These are phyloP conservation scores for Arachis hypogaea DNA, from an alignment of 306 rosid genomes.

Conservation along the genomic window DNA sequence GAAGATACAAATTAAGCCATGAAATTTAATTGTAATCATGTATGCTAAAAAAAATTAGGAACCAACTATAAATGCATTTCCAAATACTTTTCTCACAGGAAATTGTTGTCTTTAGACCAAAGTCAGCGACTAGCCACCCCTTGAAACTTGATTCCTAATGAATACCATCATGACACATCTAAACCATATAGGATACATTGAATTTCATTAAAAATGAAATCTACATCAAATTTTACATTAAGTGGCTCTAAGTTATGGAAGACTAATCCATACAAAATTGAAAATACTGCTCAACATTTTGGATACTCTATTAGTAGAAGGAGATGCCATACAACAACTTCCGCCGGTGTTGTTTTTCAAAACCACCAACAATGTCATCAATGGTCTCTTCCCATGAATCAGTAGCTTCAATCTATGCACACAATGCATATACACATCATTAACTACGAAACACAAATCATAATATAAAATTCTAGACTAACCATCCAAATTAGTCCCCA, in stretches of 20 bases:
- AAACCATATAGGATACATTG: not conserved
- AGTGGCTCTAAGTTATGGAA: not conserved
- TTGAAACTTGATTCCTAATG: not conserved
- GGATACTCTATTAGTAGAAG: constrained; percentile 55
- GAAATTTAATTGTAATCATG: no score
- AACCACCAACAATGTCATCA: constrained; percentile 65
- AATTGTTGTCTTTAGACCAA: not conserved
- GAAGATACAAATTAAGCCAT: no score
- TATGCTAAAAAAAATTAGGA: not conserved
- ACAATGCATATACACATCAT: constrained; percentile 7
- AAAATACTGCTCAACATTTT: constrained; percentile 3
- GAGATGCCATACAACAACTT: constrained; percentile 79
- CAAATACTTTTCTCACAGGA: no score
- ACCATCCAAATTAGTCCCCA: no score
- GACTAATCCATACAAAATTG: constrained; percentile 8
- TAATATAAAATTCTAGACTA: not conserved
- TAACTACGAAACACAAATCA: constrained; percentile 22
- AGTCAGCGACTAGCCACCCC: constrained; percentile 8
- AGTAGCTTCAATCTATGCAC: constrained; percentile 62
- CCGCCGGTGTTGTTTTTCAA: constrained; percentile 80
- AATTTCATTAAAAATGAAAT: constrained; percentile 18
- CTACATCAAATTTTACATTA: constrained; percentile 22
- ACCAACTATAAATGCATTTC: no score
- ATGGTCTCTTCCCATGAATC: constrained; percentile 95
- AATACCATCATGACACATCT: not conserved